Evolutionary conservation across 495 filamentous ascomycete species (phyloP), one percentile per base, ranked within the genome.

Genomic region (Schizothecium vesticola): DNA sequence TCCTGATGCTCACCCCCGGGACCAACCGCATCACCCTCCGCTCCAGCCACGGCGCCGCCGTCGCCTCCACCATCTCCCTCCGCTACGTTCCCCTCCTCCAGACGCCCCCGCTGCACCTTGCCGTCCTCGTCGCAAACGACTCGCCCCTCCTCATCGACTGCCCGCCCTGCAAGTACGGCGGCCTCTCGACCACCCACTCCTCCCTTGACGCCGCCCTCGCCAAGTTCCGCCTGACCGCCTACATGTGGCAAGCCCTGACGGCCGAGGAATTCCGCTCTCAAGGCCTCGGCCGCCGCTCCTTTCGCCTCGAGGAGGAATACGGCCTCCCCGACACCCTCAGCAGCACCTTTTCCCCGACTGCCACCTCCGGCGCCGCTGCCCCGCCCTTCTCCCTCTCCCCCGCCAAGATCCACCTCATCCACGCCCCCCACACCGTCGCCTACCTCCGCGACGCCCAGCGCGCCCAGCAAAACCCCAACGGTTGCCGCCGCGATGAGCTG

Each of bases 1-100:
- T 94, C 31, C 82, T 92, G 13, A 84, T 92, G 74, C 84, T 93
- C 21, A 81, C 87, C 29, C 90, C 90, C 1, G 90, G 91, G 10
- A 86, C 87, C 22, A 94, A 94, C 76, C 85, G 85, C 36, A 71
- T 93, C 58, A 33, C 63, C 8, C 5, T 73, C 51, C 66, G 21
- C 9, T 60, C 60, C 36, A 43, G 63, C 3, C 16, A 63, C 12
- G 31, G 67, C 55, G 23, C 3, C 25, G 59, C 59, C 26, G 21
- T 43, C 36, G 16, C 61, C 61, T 33, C 43, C 61, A 64, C 61
- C 61, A n/a, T 64, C 61, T 24, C 61, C 36, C 61, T 64, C 43
- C 72, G 69, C 12, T 69, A 73, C 64, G 64, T 61, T 10, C 69
- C 67, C 24, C 59, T 71, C 2, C 63, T 68, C 11, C 63, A 73